Base-by-base conservation (phyloP, 768 basidiomycete genomes). In the Mycena rosella region DNA sequence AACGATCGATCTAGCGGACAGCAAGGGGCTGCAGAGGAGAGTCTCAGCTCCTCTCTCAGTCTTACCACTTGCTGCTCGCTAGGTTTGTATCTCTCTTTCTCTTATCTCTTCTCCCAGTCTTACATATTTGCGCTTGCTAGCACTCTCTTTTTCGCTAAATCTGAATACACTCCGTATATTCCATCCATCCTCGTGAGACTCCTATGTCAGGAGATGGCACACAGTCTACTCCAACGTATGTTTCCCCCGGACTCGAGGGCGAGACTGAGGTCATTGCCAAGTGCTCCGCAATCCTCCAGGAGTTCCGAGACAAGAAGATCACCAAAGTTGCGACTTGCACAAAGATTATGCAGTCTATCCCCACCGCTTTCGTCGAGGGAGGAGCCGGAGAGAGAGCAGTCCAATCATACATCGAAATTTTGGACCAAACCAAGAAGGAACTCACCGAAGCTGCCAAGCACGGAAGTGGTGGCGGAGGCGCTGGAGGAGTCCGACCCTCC, bases 161-260 rank as follows among this genome's bases (percentile, higher is more conserved):
- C 27, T 42, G 38, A 18, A 38, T 26, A 8, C 15, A 22, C 44
- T 32, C 2, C 57, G 20, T 32, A 20, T 17, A 45, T 47, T 45
- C 42, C 40, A 60, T 60, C 44, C 58, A 60, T 36, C 34, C 27
- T 20, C 47, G 32, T 17, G 0, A 8, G 24, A 49, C 58, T 24
- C 58, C 58, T 60, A 60, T 48, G 47, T 60, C 58, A 60, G 34
- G 22, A 32, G 47, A 60, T 60, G 58, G 22, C 27, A 15, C 30
- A 32, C 22, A 32, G 32, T 18, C 58, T 49, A 7, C 13, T 49
- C 3, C 2, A 24, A 1, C n/a, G 30, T 20, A 2, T 49, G 45
- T 48, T 27, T 44, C 57, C 44, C 3, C 57, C 42, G 57, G 44
- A 44, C 42, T 58, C 30, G n/a, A 11, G 2, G 57, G 29, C 11